Base-by-base conservation (phyloP, 345 rosid species). In the Rhodamnia argentea region DNA sequence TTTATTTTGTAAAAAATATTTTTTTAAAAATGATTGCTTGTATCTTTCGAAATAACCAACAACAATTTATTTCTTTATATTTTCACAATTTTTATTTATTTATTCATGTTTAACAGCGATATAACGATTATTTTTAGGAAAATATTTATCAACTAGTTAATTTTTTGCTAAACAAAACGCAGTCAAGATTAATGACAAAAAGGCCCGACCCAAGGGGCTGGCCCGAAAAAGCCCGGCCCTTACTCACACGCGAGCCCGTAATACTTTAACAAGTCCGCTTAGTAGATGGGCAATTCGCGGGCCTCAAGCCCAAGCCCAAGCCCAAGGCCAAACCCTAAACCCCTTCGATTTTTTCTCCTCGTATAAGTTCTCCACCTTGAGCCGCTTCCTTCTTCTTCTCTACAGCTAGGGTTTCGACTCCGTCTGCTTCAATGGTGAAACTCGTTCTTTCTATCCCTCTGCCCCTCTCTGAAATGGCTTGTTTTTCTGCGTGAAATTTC, bases 401-500 rank as follows among this genome's bases (percentile, higher is more conserved):
- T 24, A 16, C 84, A 84, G 64, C 87, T 85, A 37, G 87, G 84
- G 29, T 82, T 83, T 40, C 22, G 37, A 26, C 82, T 13, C 83
- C 85, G 47, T 44, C 60, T 57, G 83, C 83, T 60, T 23, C 84
- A n/a, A 89, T 89, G 90, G 90, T 89, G 83, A 85, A 76, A 29
- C 23, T 40, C 47, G 1, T 42, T 3, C 40, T 42, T 27, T 23
- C 11, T 2, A 4, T 3, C 20, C 10, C 16, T 50, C 52, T 55
- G 12, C 51, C n/a, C 42, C 32, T 86, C 24, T 53, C 16, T 5
- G 82, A 37, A 37, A 37, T 70, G 81, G 9, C 5, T 5, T 24
- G 14, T 54, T 15, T 24, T 22, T 54, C 26, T 20, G 59, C 27
- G 50, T 24, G 50, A 29, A 18, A 10, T 13, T 40, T 1, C 5